These are phyloP conservation scores for Plantago elongata DNA, from an alignment of 257 asterid genomes.

Conservation along the genomic window DNA sequence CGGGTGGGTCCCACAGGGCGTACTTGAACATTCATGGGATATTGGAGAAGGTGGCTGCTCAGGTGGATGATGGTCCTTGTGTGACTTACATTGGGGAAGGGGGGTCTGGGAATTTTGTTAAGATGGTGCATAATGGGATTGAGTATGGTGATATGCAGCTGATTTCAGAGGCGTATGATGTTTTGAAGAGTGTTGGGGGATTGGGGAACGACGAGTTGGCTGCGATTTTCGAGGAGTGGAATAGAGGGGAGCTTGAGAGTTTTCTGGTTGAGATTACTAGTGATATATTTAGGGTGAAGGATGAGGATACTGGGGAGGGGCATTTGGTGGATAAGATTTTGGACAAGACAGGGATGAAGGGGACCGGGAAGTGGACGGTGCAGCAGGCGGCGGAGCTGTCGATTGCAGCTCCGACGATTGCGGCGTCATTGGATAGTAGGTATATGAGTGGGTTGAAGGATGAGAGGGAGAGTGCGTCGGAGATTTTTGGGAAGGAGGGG, in stretches of 20 bases:
- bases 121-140: constrained; percentile 90
- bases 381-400: constrained; percentile 96
- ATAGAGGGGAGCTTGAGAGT: constrained; percentile 79
- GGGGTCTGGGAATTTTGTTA: constrained; percentile 85
- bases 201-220: constrained; percentile 59
- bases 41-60: constrained; percentile 76
- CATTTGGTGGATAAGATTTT: constrained; percentile 78
- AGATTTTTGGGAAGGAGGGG: constrained; percentile 58
- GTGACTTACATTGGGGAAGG: constrained; percentile 89
- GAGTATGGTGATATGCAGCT: constrained; percentile 95
- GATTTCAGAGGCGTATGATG: constrained; percentile 85
- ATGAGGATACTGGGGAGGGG: constrained; percentile 43
- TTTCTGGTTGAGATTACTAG: constrained; percentile 79
- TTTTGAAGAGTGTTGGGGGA: constrained; percentile 69
- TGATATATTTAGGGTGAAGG: constrained; percentile 70
- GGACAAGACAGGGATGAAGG: constrained; percentile 88
- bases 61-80: constrained; percentile 93
- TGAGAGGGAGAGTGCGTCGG: constrained; percentile 58
- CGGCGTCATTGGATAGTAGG: constrained; percentile 75
- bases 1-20: constrained; percentile 78
- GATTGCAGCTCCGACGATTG: constrained; percentile 88
- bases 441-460: constrained; percentile 90
- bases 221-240: constrained; percentile 75
- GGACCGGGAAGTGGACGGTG: constrained; percentile 93
- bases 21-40: constrained; percentile 57